Percentiles rank a stretch among this genome's conserved stretches.
Conservation (phyloP, 768 basidiomycete genomes). For the Leccinum disarticulatum region DNA sequence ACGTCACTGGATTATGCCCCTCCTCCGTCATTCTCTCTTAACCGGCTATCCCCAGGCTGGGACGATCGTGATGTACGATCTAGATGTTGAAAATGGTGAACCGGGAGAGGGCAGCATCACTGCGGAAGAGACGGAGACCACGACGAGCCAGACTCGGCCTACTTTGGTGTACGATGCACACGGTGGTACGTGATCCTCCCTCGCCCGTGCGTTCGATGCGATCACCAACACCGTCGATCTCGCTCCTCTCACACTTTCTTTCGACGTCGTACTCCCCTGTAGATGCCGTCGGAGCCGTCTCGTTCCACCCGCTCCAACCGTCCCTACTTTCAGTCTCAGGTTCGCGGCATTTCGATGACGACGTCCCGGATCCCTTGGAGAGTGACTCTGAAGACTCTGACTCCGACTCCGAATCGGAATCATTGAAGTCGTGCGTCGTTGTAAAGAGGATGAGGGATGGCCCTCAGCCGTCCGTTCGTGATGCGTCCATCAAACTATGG, state of each 20-base stretch:
- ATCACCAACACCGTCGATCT: not conserved
- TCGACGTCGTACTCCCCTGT: not conserved
- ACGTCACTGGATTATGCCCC: conserved; percentile 16
- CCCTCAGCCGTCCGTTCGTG: too few species aligned
- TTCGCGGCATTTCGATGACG: conserved; percentile 63
- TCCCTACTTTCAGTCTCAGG: conserved; percentile 68
- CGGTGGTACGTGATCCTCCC: conserved; percentile 42
- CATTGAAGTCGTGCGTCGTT: not conserved
- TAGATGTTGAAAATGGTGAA: conserved; percentile 27
- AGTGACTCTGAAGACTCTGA: conserved; percentile 6
- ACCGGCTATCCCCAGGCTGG: conserved; percentile 50
- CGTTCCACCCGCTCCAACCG: conserved; percentile 68
- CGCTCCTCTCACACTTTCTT: not conserved
- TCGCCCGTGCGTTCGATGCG: not conserved
- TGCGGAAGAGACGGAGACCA: not conserved
- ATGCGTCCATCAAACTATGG: conserved; percentile 21
- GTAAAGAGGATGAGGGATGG: conserved; percentile 10
- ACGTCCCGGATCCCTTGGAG: not conserved
- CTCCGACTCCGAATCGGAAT: conserved; percentile 19
- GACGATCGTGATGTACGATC: conserved; percentile 56
- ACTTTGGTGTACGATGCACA: conserved; percentile 51
- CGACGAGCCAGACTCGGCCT: conserved; percentile 25
- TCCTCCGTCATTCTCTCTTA: not conserved
- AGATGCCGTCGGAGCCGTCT: conserved; percentile 76
- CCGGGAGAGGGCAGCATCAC: not conserved